A percentile compares a stretch with the other conserved stretches of the same genome.
Evolutionary conservation across 2,329 filamentous ascomycete genomes (phyloP).

Genomic region (Ophiostoma populinum): DNA sequence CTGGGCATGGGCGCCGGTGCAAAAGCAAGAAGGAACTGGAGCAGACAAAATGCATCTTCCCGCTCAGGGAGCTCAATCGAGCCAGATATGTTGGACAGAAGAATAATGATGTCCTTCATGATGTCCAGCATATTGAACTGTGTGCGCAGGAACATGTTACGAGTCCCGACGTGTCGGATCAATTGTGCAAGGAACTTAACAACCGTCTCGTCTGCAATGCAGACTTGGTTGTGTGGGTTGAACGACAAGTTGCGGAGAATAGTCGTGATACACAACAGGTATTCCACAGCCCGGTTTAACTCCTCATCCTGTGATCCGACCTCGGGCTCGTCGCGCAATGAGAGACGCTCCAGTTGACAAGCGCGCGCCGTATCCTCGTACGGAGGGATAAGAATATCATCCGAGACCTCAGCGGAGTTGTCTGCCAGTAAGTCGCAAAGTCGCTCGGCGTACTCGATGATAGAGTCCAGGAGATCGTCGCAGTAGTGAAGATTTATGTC

Average conservation of each 20-base stretch:
- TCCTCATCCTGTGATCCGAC: slow-evolving; percentile 67
- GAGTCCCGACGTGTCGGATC: slow-evolving; percentile 75
- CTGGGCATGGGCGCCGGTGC: slow-evolving; percentile 61
- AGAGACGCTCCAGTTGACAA: slow-evolving; percentile 57
- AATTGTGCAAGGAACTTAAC: slow-evolving; percentile 71
- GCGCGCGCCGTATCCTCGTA: slow-evolving; percentile 78
- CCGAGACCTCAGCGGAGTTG: slow-evolving; percentile 68
- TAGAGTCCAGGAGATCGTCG: slow-evolving; percentile 73
- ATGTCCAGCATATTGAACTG: slow-evolving; percentile 81
- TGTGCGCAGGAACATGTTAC: slow-evolving; percentile 68
- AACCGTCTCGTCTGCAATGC: slow-evolving; percentile 59
- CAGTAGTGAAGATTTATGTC: slow-evolving; percentile 53
- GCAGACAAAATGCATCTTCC: slow-evolving; percentile 70
- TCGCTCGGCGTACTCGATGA: slow-evolving; percentile 82
- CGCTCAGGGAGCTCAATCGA: slow-evolving; percentile 65
- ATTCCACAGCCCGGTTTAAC: slow-evolving; percentile 71
- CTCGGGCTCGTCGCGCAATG: slow-evolving; percentile 51
- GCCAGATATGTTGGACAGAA: slow-evolving; percentile 76
- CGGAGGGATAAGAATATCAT: slow-evolving; percentile 63
- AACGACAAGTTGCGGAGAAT: slow-evolving; percentile 90
- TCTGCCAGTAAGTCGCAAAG: slow-evolving; percentile 75
- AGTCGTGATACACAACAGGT: slow-evolving; percentile 77
- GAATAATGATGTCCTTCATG: slow-evolving; percentile 85
- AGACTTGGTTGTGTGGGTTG: slow-evolving; percentile 51
- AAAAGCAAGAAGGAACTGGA: slow-evolving; percentile 84